These are phyloP conservation scores for Cladosporium oxysporum DNA, from an alignment of 2,329 filamentous ascomycete species.

Conservation along the genomic window DNA sequence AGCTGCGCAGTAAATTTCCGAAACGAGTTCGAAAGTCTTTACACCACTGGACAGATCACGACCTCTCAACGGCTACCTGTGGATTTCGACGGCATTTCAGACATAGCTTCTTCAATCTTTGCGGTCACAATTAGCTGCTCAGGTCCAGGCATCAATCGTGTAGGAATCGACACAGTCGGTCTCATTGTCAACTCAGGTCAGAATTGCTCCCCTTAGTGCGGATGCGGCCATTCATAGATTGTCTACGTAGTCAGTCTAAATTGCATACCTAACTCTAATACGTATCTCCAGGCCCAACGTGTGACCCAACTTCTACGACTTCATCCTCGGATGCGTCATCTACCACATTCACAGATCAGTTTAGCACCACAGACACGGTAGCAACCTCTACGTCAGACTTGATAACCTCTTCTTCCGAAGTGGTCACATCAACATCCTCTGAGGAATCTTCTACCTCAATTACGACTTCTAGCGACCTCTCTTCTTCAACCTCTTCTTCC, in stretches of 20 bases:
- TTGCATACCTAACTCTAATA: not conserved
- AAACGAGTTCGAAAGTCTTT: constrained; percentile 8
- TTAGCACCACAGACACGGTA: not conserved
- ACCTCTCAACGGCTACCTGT: not conserved
- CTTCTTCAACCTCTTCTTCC: not conserved
- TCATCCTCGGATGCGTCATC: not conserved
- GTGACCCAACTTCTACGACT: not conserved
- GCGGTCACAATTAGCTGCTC: not conserved
- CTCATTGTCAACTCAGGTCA: constrained; percentile 3
- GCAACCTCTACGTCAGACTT: not conserved
- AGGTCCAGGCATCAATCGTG: not conserved
- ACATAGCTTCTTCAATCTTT: not conserved
- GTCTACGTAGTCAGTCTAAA: not conserved
- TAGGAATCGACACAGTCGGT: not conserved
- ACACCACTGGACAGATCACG: constrained; percentile 6
- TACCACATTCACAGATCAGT: not conserved
- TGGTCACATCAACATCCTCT: not conserved
- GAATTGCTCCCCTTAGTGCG: not conserved
- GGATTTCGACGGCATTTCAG: not conserved
- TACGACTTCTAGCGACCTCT: not conserved
- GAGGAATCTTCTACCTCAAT: not conserved
- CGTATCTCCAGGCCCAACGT: not conserved
- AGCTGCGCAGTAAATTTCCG: constrained; percentile 1
- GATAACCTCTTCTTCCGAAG: not conserved
- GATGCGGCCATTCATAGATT: not conserved